phyloP scores from a whole-genome alignment of 805 yeast species.

The Wickerhamomyces sydowiorum region DNA sequence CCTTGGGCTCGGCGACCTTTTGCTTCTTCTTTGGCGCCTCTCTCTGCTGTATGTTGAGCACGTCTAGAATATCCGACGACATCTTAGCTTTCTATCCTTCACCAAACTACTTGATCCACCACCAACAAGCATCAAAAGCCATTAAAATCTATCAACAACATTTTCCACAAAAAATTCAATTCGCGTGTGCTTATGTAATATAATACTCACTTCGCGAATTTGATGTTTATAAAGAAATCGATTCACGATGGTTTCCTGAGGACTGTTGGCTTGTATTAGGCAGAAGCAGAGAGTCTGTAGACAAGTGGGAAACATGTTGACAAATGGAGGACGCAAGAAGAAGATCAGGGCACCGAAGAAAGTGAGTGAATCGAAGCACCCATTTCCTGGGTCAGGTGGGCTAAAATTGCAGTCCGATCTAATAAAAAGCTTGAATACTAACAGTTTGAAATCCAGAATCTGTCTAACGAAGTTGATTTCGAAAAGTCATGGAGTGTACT shows the following conservation, averaged over 20 bases:
- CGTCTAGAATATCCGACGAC: constrained; percentile 69
- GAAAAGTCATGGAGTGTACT: constrained; percentile 63
- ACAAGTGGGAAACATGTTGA: neutral
- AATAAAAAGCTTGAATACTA: neutral
- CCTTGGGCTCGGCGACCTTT: constrained; percentile 16
- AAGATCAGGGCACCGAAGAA: constrained; percentile 66
- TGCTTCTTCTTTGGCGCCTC: constrained; percentile 27
- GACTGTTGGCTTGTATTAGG: too few relatives aligned
- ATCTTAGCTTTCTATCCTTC: constrained; percentile 7
- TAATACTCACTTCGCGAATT: too few relatives aligned
- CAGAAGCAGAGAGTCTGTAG: too few relatives aligned
- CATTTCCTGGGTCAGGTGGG: too few relatives aligned
- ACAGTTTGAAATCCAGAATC: constrained; percentile 15
- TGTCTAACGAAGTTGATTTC: constrained; percentile 42
- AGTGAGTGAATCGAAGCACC: constrained; percentile 10
- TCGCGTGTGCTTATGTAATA: too few relatives aligned
- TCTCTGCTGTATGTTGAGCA: constrained; percentile 54
- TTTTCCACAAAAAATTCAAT: too few relatives aligned
- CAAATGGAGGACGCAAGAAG: constrained; percentile 38
- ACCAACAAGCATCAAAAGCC: too few relatives aligned
- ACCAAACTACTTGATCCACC: too few relatives aligned
- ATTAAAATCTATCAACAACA: too few relatives aligned
- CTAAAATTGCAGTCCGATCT: too few relatives aligned
- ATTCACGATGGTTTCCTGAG: too few relatives aligned
- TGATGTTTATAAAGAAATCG: too few relatives aligned